Evolutionary conservation across 225 moss, liverwort and hornwort species (phyloP), one percentile per base, ranked within the genome.

Genomic region (Takakia lepidozioides): DNA sequence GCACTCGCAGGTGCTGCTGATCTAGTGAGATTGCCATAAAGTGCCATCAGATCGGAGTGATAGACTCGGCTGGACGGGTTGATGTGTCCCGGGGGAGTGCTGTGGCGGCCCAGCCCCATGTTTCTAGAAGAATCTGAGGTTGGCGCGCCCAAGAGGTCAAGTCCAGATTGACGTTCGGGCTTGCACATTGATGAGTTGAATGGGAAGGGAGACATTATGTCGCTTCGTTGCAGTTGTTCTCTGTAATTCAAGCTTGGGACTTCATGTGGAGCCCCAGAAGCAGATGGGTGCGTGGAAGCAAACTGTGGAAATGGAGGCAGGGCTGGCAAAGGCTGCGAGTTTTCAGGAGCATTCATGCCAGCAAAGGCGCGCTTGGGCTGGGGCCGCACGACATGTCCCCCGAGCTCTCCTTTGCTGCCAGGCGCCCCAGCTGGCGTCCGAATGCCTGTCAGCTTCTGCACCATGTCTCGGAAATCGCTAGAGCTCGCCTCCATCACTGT

Each of bases 361-460:
- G 52, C 21, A 52, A 25, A 7, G 14, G 48, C 29, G 3, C 73
- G 68, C 37, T 60, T 25, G 15, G 74, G 60, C 23, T 52, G 56
- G 1, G 74, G 74, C 1, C 74, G 74, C 23, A 74, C 48, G 0
- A 63, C 52, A 14, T 38, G 37, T 23, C 71, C 3, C 32, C 52
- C 0, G 57, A 32, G 22, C 22, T n/a, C 0, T 64, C 18, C 13
- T 52, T 43, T 43, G 45, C 45, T n/a, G 21, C 20, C 23, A 22
- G 6, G 1, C 24, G 21, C 45, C 14, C 14, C 21, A 25, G 45
- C 15, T 46, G 45, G n/a, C 15, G 8, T 19, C 63, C 30, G 51
- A 25, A 68, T 57, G 21, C 78, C 78, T 19, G 78, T 78, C 26
- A 78, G 57, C 39, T 62, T 62, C 59, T 78, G 78, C 51, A 78